Evolutionary conservation across 2,329 filamentous ascomycete species (phyloP).

Genomic region (Zopfia rhizophila): DNA sequence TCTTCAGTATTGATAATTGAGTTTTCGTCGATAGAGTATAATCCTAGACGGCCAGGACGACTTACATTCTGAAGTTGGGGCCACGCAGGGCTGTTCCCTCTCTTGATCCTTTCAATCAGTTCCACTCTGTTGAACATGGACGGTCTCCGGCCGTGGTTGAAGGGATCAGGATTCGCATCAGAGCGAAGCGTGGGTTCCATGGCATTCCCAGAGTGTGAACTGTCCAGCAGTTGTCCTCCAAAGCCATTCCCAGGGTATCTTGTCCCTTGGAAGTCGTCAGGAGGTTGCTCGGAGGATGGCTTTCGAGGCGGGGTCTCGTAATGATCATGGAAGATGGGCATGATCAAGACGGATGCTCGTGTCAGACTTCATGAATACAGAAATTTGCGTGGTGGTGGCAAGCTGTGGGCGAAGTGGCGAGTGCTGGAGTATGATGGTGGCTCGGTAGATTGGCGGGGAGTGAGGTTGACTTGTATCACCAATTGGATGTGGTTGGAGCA

Average conservation of each 20-base stretch:
- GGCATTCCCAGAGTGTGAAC: constrained; percentile 16
- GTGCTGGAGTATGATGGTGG: constrained; percentile 11
- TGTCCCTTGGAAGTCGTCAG: constrained; percentile 28
- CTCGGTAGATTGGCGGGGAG: constrained; percentile 32
- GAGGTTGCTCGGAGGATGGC: constrained; percentile 27
- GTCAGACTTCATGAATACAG: constrained; percentile 38
- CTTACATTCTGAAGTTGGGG: constrained; percentile 66
- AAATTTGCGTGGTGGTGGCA: constrained; percentile 14
- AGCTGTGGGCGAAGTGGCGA: constrained; percentile 10
- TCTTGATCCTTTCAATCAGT: constrained; percentile 86
- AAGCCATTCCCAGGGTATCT: constrained; percentile 19
- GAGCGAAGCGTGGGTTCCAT: constrained; percentile 4
- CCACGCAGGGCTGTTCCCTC: constrained; percentile 80
- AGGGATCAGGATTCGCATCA: constrained; percentile 26
- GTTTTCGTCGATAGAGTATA: too few species aligned
- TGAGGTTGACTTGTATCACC: constrained; percentile 30
- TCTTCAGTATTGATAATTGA: not conserved
- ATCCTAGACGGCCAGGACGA: constrained; percentile 12
- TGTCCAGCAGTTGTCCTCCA: constrained; percentile 19
- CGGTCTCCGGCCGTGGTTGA: constrained; percentile 36
- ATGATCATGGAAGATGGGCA: constrained; percentile 54
- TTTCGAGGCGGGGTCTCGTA: constrained; percentile 37
- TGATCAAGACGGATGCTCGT: constrained; percentile 32
- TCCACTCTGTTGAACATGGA: constrained; percentile 71
- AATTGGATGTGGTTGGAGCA: constrained; percentile 38